A percentile compares a stretch with the other conserved stretches of the same genome.
Evolutionary conservation across 176 grass and related monocot genomes (phyloP).

Genomic region (Juncus effusus): DNA sequence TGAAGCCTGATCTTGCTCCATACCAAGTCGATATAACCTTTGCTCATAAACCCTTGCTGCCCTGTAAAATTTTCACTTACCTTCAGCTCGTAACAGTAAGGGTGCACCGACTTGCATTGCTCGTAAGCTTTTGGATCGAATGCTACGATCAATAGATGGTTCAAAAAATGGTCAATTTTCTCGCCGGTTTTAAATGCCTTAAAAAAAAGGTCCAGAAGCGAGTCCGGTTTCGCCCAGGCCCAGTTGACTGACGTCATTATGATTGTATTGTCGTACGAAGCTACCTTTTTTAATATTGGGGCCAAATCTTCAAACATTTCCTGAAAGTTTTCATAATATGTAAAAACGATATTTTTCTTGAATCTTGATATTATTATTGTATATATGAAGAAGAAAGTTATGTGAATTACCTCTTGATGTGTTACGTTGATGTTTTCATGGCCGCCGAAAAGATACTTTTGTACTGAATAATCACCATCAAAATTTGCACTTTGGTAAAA

Average conservation of each 20-base stretch:
- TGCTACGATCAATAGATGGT: conserved; percentile 52
- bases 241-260: conserved; percentile 69
- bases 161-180: conserved; percentile 41
- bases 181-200: conserved; percentile 65
- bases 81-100: conserved; percentile 50
- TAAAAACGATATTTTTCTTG: too few species aligned
- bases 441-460: too few species aligned
- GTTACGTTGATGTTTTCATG: too few species aligned
- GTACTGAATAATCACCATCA: too few species aligned
- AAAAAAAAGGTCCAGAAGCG: conserved; percentile 62
- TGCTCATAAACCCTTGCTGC: conserved; percentile 46
- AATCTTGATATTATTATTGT: too few species aligned
- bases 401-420: too few species aligned
- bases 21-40: conserved; percentile 58
- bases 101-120: conserved; percentile 44
- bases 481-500: too few species aligned
- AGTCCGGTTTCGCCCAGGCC: conserved; percentile 45
- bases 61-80: conserved; percentile 42
- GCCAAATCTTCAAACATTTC: conserved; percentile 8
- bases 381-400: too few species aligned
- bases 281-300: conserved; percentile 17
- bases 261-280: conserved; percentile 54
- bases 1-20: conserved; percentile 67
- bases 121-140: conserved; percentile 44
- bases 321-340: too few species aligned